Percentiles rank a stretch among this genome's conserved stretches.
These are phyloP conservation scores for Penicillium ochrochloron DNA, from an alignment of 495 filamentous ascomycete species.

Conservation along the genomic window DNA sequence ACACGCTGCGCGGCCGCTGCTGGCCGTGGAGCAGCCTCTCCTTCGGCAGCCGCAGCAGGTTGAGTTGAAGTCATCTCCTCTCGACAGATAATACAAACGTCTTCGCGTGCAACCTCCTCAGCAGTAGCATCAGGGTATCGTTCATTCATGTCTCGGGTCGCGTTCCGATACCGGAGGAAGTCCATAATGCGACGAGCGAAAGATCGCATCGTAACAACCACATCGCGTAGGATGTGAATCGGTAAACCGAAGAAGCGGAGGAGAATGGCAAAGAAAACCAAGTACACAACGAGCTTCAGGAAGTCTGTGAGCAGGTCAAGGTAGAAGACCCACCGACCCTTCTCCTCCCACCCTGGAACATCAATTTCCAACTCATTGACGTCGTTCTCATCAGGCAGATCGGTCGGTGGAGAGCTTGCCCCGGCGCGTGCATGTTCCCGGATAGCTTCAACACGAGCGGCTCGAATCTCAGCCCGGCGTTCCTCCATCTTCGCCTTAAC, in stretches of 20 bases:
- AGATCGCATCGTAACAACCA: conserved; percentile 89
- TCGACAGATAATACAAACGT: conserved; percentile 96
- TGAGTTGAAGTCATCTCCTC: conserved; percentile 88
- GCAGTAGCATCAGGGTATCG: conserved; percentile 89
- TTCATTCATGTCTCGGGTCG: conserved; percentile 87
- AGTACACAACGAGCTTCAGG: conserved; percentile 84
- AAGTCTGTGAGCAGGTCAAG: conserved; percentile 90
- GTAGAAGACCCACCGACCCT: conserved; percentile 90
- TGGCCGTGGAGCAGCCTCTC: conserved; percentile 35
- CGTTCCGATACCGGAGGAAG: conserved; percentile 85
- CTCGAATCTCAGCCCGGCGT: conserved; percentile 66
- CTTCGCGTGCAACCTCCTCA: conserved; percentile 82
- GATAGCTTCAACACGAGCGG: conserved; percentile 60
- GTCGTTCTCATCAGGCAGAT: conserved; percentile 69
- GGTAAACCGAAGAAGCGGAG: conserved; percentile 93
- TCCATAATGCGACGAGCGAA: conserved; percentile 87
- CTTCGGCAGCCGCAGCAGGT: conserved; percentile 38
- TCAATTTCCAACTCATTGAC: conserved; percentile 93
- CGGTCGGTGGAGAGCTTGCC: conserved; percentile 30
- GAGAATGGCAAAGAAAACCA: conserved; percentile 90
- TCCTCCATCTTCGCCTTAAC: conserved; percentile 66
- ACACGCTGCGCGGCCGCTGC: conserved; percentile 31
- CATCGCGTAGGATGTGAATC: conserved; percentile 94
- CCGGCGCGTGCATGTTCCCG: conserved; percentile 45
- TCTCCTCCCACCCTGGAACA: conserved; percentile 94